Conservation (phyloP, 208 protist species). For the Trypanosoma mega region DNA sequence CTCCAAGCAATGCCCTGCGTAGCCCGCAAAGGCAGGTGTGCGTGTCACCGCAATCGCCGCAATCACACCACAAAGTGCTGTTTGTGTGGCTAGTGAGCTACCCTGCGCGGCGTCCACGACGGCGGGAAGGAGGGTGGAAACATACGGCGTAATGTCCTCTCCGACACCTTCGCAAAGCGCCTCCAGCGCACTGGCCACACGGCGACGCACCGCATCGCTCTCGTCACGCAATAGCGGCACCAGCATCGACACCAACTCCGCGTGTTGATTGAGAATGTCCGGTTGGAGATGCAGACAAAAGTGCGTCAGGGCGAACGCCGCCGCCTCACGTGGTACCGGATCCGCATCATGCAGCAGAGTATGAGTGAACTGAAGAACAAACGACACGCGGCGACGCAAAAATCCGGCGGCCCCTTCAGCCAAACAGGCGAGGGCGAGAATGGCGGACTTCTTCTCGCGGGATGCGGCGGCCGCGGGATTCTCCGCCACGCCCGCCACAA, state of each 20-base stretch:
- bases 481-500: constrained; percentile 48
- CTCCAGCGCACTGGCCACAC: constrained; percentile 72
- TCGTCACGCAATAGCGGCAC: constrained; percentile 63
- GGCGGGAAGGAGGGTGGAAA: constrained; percentile 50
- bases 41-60: constrained; percentile 71
- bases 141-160: constrained; percentile 80
- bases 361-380: constrained; percentile 64
- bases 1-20: constrained; percentile 57
- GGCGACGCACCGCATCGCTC: constrained; percentile 63
- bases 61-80: constrained; percentile 65
- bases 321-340: constrained; percentile 66
- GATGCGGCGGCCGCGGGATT: constrained; percentile 25
- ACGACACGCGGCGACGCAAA: constrained; percentile 67
- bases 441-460: constrained; percentile 65
- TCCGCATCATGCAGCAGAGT: constrained; percentile 48
- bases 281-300: constrained; percentile 80
- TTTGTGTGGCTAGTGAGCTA: constrained; percentile 66
- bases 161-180: constrained; percentile 77
- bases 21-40: constrained; percentile 48
- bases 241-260: constrained; percentile 65
- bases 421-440: constrained; percentile 69
- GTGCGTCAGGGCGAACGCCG: constrained; percentile 68
- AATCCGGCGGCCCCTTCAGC: constrained; percentile 65
- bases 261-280: constrained; percentile 78
- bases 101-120: constrained; percentile 56